phyloP scores from a whole-genome alignment of 2,329 filamentous ascomycete species.

The Chrysoporthe cubensis region DNA sequence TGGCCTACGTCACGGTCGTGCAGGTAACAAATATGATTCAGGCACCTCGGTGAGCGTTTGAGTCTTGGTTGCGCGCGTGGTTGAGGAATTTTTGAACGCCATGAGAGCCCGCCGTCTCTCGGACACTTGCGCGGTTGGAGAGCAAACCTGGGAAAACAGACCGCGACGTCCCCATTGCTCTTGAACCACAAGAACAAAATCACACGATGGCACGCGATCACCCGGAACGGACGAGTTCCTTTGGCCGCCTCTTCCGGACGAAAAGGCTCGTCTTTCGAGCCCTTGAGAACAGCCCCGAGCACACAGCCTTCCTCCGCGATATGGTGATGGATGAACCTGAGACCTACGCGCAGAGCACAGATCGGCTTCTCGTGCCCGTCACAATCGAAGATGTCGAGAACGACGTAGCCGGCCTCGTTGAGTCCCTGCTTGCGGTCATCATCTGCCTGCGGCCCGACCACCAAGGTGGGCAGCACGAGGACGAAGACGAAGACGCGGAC shows the following conservation, averaged over 20 bases:
- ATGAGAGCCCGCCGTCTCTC: neutral
- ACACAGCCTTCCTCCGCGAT: constrained; percentile 22
- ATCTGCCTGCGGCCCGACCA: constrained; percentile 18
- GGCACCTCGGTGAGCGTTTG: constrained; percentile 5
- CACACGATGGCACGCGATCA: constrained; percentile 16
- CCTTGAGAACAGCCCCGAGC: constrained; percentile 24
- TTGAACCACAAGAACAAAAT: neutral
- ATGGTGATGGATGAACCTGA: constrained; percentile 21
- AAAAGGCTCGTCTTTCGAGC: constrained; percentile 24
- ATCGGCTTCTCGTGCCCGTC: constrained; percentile 14
- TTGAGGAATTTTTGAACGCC: neutral
- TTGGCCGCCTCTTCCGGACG: constrained; percentile 21
- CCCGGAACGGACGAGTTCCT: constrained; percentile 3
- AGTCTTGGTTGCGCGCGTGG: neutral
- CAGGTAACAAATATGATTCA: neutral
- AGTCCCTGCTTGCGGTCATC: constrained; percentile 21
- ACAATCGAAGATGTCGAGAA: constrained; percentile 23
- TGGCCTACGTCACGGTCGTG: neutral
- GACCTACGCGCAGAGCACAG: constrained; percentile 22
- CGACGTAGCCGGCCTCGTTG: constrained; percentile 14
- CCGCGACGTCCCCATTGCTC: neutral
- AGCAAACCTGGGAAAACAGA: neutral
- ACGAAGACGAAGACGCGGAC: neutral
- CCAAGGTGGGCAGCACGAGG: neutral
- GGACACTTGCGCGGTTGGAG: neutral